phyloP scores from a whole-genome alignment of 2,329 filamentous ascomycete species.

The Neofusicoccum ribis region DNA sequence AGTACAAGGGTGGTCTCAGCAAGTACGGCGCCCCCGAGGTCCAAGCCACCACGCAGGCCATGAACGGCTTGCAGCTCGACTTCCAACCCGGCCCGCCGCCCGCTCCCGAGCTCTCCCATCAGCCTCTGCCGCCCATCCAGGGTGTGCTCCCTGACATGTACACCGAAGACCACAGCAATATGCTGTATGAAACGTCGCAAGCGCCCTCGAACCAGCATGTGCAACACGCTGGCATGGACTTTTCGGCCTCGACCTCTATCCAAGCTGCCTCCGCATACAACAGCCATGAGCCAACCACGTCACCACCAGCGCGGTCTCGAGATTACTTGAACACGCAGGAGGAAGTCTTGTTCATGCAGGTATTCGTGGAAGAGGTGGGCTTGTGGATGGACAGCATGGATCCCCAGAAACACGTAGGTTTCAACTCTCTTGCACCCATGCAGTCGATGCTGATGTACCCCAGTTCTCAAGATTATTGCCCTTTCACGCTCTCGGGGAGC shows the following conservation, averaged over 20 bases:
- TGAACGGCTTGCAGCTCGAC: constrained; percentile 33
- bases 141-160: constrained; percentile 51
- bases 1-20: constrained; percentile 77
- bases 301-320: constrained; percentile 45
- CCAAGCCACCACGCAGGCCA: constrained; percentile 23
- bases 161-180: constrained; percentile 44
- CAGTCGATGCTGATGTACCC: constrained; percentile 18
- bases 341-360: constrained; percentile 85
- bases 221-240: constrained; percentile 30
- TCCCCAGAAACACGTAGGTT: constrained; percentile 68
- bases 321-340: constrained; percentile 72
- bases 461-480: constrained; percentile 81
- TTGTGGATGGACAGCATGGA: constrained; percentile 95
- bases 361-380: constrained; percentile 87
- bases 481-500: constrained; percentile 75
- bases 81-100: constrained; percentile 28
- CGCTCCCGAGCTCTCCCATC: constrained; percentile 40
- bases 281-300: constrained; percentile 41
- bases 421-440: constrained; percentile 22
- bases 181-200: constrained; percentile 40
- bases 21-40: constrained; percentile 63
- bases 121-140: constrained; percentile 54
- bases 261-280: constrained; percentile 26
- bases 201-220: constrained; percentile 35
- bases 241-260: constrained; percentile 31